Percentiles rank a stretch among this genome's conserved stretches.
phyloP scores from a whole-genome alignment of 2,329 filamentous ascomycete genomes.

The Sporothrix sp. region DNA sequence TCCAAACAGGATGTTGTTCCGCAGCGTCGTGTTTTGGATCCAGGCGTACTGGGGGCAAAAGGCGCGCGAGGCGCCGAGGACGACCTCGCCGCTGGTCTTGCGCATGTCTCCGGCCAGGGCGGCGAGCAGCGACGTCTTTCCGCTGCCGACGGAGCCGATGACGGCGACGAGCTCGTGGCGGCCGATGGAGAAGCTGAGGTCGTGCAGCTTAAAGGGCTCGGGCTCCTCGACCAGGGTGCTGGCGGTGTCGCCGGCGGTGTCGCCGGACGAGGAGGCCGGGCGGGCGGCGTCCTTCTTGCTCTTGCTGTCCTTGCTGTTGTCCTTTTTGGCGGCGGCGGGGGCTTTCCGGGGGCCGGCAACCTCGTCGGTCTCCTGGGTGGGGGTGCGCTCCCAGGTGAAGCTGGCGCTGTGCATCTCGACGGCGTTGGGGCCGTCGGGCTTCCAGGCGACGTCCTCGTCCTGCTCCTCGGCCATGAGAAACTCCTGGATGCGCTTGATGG shows the following conservation, averaged over 20 bases:
- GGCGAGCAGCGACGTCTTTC: slow-evolving; percentile 81
- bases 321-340: slow-evolving; percentile 19
- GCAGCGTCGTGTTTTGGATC: slow-evolving; percentile 87
- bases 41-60: slow-evolving; percentile 96
- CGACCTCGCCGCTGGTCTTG: slow-evolving; percentile 62
- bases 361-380: slow-evolving; percentile 41
- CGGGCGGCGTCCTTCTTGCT: slow-evolving; percentile 6
- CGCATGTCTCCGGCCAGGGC: slow-evolving; percentile 93
- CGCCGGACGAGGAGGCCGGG: slow-evolving; percentile 24
- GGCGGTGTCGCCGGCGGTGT: slow-evolving; percentile 38
- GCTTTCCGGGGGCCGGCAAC: slow-evolving; percentile 33
- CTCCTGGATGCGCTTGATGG: slow-evolving; percentile 74
- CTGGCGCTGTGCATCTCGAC: slow-evolving; percentile 62
- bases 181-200: slow-evolving; percentile 57
- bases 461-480: slow-evolving; percentile 82
- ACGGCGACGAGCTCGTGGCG: slow-evolving; percentile 71
- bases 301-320: slow-evolving; percentile 26
- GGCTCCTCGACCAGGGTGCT: slow-evolving; percentile 48
- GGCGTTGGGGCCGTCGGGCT: slow-evolving; percentile 53
- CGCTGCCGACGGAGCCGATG: slow-evolving; percentile 83
- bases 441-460: slow-evolving; percentile 53
- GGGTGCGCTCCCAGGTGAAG: slow-evolving; percentile 79
- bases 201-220: slow-evolving; percentile 63
- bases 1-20: slow-evolving; percentile 85
- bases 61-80: slow-evolving; percentile 68